phyloP scores from a whole-genome alignment of 495 filamentous ascomycete genomes.

The Staphylotrichum longicolle region DNA sequence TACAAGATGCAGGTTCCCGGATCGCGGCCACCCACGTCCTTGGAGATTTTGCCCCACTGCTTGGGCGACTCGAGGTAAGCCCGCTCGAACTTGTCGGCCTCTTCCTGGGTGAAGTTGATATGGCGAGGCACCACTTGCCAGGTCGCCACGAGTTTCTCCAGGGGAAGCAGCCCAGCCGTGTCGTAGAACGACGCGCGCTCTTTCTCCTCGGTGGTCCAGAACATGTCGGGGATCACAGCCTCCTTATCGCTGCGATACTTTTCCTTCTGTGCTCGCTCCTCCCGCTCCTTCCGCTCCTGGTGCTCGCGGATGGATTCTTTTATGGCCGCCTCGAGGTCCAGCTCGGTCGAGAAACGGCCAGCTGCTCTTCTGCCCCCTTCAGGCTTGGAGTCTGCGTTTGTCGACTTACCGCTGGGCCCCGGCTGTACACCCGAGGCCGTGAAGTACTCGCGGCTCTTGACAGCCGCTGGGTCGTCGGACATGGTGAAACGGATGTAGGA shows the following conservation, averaged over 20 bases:
- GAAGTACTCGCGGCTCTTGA: constrained; percentile 47
- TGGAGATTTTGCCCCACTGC: constrained; percentile 87
- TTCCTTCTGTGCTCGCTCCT: constrained; percentile 65
- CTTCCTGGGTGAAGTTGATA: constrained; percentile 80
- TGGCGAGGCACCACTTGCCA: constrained; percentile 73
- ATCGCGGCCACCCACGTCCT: constrained; percentile 64
- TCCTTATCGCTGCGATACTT: constrained; percentile 78
- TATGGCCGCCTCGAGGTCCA: constrained; percentile 73
- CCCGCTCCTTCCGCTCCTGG: constrained; percentile 69
- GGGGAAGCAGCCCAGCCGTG: constrained; percentile 65
- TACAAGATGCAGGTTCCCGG: constrained; percentile 89
- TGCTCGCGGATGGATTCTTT: constrained; percentile 73
- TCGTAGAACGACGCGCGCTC: constrained; percentile 63
- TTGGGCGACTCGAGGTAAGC: constrained; percentile 80
- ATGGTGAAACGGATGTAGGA: constrained; percentile 50
- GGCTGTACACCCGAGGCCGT: constrained; percentile 24
- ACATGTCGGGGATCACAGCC: constrained; percentile 79
- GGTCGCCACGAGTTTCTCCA: constrained; percentile 62
- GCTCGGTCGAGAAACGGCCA: constrained; percentile 60
- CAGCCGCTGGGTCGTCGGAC: constrained; percentile 49
- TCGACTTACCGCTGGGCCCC: constrained; percentile 31
- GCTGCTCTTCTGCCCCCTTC: constrained; percentile 56
- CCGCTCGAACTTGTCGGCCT: constrained; percentile 74
- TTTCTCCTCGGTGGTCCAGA: constrained; percentile 50
- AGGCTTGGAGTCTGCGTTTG: constrained; percentile 54